Evolutionary conservation across 2,329 filamentous ascomycete genomes (phyloP).

Genomic region (Ascosphaera apis): DNA sequence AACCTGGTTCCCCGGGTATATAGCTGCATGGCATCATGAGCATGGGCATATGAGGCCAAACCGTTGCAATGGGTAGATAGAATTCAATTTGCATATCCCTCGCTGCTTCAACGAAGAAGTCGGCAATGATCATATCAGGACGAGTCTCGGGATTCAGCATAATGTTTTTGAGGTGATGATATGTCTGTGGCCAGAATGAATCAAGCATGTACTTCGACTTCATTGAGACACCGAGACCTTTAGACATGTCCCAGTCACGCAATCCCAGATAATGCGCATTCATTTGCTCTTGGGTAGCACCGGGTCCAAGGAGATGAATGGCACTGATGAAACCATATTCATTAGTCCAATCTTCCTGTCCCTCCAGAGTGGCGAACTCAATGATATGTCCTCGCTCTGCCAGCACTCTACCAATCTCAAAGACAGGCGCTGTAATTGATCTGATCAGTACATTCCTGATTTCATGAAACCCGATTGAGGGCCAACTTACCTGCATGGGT

Average conservation of each 20-base stretch:
- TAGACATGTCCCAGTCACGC: conserved; percentile 13
- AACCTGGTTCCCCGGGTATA: conserved; percentile 21
- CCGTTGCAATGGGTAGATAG: conserved; percentile 16
- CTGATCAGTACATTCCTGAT: background rate
- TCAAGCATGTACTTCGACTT: conserved; percentile 18
- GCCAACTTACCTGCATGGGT: conserved; percentile 12
- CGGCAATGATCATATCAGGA: conserved; percentile 21
- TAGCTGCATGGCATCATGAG: conserved; percentile 17
- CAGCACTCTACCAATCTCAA: conserved; percentile 16
- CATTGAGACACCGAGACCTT: conserved; percentile 13
- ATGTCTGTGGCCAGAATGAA: conserved; percentile 15
- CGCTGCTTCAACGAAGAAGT: conserved; percentile 23
- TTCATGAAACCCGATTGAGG: background rate
- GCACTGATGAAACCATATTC: conserved; percentile 11
- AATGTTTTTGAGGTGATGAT: conserved; percentile 9
- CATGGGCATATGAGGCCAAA: conserved; percentile 22
- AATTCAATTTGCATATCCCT: conserved; percentile 19
- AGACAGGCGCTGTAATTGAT: conserved; percentile 12
- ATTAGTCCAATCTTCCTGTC: conserved; percentile 15
- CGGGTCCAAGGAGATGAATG: conserved; percentile 13
- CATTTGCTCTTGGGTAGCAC: conserved; percentile 10
- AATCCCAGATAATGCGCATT: conserved; percentile 16
- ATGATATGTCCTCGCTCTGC: conserved; percentile 15
- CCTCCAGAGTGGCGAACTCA: conserved; percentile 17
- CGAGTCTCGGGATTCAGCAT: conserved; percentile 7